Evolutionary conservation across 2,329 filamentous ascomycete species (phyloP).

Genomic region (Penicillium capsulatum): DNA sequence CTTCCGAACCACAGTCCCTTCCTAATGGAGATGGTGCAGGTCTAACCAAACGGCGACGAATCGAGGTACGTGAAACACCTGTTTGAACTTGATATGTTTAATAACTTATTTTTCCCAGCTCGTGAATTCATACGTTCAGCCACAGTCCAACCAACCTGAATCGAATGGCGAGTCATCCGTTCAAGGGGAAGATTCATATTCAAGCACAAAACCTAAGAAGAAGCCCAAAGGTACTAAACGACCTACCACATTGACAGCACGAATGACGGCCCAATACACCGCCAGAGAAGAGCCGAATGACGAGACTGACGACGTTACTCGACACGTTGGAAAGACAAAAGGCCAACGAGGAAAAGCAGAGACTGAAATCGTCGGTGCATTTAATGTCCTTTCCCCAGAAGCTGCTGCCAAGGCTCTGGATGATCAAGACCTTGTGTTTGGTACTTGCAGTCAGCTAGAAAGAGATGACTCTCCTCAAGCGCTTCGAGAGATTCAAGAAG

Average conservation of each 20-base stretch:
- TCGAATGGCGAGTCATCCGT: slow-evolving; percentile 10
- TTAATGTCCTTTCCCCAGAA: slow-evolving; percentile 62
- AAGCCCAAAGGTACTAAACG: slow-evolving; percentile 59
- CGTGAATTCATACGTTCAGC: slow-evolving; percentile 22
- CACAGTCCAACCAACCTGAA: slow-evolving; percentile 7
- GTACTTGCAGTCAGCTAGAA: slow-evolving; percentile 78
- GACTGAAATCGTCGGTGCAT: slow-evolving; percentile 42
- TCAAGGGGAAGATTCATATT: slow-evolving; percentile 14
- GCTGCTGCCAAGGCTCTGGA: slow-evolving; percentile 63
- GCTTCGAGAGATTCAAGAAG: slow-evolving; percentile 29
- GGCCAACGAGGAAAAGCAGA: slow-evolving; percentile 23
- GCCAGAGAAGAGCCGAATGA: slow-evolving; percentile 30
- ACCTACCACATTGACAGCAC: slow-evolving; percentile 69
- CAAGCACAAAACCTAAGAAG: slow-evolving; percentile 13
- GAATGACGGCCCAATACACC: slow-evolving; percentile 68
- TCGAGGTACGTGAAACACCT: slow-evolving; percentile 30
- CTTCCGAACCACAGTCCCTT: slow-evolving; percentile 11
- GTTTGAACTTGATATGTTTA: neutral
- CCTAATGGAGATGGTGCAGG: slow-evolving; percentile 16
- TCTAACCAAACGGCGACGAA: slow-evolving; percentile 36
- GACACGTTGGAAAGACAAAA: slow-evolving; percentile 15
- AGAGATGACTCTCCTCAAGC: slow-evolving; percentile 66
- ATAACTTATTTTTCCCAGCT: slow-evolving; percentile 17
- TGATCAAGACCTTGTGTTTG: slow-evolving; percentile 75
- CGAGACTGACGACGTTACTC: slow-evolving; percentile 5